Conservation (phyloP, 2,329 filamentous ascomycete genomes). For the Colletotrichum sidae region DNA sequence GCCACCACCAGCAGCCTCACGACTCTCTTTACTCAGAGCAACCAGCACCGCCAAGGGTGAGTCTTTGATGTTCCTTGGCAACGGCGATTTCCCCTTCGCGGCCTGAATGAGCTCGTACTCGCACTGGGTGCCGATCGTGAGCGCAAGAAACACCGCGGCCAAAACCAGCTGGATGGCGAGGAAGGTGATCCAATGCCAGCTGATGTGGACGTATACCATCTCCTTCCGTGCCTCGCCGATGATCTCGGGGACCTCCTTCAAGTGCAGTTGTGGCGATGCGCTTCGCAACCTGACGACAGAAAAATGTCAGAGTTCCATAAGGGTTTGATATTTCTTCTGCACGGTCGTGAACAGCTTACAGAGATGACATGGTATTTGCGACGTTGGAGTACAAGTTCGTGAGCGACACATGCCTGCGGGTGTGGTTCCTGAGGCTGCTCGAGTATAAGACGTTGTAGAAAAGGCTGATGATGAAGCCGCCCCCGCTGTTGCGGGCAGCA, state of each 20-base stretch:
- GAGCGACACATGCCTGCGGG: neutral
- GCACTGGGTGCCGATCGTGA: slow-evolving; percentile 8
- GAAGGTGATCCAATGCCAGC: slow-evolving; percentile 11
- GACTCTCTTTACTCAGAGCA: neutral
- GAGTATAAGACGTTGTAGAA: neutral
- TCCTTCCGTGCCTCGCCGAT: slow-evolving; percentile 11
- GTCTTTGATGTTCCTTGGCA: neutral
- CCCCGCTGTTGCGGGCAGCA: neutral
- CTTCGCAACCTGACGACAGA: neutral
- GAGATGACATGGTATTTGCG: neutral
- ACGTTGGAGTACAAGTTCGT: slow-evolving; percentile 1
- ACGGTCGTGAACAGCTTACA: neutral
- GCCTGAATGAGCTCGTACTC: neutral
- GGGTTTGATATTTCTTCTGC: too few species aligned
- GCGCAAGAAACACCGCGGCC: neutral
- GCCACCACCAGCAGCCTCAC: neutral
- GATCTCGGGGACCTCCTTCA: neutral
- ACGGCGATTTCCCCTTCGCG: neutral
- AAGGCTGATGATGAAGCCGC: neutral
- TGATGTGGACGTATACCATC: slow-evolving; percentile 9
- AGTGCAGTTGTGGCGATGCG: neutral
- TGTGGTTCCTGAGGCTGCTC: neutral
- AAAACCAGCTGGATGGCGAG: neutral
- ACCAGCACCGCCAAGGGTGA: neutral
- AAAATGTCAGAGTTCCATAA: too few species aligned